phyloP scores from a whole-genome alignment of 768 basidiomycete genomes.

The Boletellus ananiceps region DNA sequence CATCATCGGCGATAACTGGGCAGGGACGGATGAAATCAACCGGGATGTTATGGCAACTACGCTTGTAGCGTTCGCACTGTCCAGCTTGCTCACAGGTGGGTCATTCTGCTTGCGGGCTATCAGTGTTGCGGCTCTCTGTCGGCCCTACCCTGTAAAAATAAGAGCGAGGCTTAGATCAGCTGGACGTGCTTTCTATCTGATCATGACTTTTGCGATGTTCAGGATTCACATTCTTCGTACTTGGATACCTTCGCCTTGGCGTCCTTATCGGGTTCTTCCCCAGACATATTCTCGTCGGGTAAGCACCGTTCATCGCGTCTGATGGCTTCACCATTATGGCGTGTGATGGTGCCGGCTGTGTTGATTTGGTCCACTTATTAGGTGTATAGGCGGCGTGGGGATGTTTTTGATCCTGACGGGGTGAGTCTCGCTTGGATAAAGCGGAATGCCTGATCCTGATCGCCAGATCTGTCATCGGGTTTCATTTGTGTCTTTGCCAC shows the following conservation, averaged over 20 bases:
- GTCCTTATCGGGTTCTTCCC: conserved; percentile 93
- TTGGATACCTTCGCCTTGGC: conserved; percentile 81
- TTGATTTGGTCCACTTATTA: conserved; percentile 15
- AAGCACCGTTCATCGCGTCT: conserved; percentile 24
- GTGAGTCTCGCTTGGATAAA: conserved; percentile 34
- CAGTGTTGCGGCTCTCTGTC: not conserved
- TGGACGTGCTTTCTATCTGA: conserved; percentile 6
- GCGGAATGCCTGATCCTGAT: conserved; percentile 2
- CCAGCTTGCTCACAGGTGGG: conserved; percentile 80
- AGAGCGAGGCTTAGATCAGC: not conserved
- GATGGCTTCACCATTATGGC: not conserved
- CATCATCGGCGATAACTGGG: conserved; percentile 36
- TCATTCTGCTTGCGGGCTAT: not conserved
- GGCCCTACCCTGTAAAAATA: not conserved
- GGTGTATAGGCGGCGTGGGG: conserved; percentile 94
- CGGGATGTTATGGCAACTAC: conserved; percentile 86
- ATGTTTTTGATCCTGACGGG: conserved; percentile 89
- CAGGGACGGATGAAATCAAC: conserved; percentile 51
- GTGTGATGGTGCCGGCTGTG: not conserved
- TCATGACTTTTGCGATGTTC: not conserved
- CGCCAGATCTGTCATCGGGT: not conserved
- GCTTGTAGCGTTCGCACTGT: conserved; percentile 81
- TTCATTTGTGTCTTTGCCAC: not conserved
- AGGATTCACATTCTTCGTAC: conserved; percentile 71
- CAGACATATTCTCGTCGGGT: conserved; percentile 94